Evolutionary conservation across 345 rosid genomes (phyloP).

Genomic region (Citrus unshiu): DNA sequence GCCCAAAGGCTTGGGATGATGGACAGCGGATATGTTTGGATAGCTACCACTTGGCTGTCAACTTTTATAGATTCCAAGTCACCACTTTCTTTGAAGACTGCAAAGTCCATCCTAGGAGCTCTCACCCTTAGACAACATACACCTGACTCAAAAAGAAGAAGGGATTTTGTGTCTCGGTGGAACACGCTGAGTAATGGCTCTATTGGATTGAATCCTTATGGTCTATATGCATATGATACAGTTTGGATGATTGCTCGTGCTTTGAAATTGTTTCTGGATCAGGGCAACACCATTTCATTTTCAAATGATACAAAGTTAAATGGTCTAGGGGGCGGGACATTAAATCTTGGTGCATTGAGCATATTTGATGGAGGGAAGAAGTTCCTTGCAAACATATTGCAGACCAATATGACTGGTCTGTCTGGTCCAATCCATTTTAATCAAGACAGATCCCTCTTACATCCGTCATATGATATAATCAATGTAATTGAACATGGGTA

Average conservation of each 20-base stretch:
- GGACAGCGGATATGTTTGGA: constrained; percentile 81
- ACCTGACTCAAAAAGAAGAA: constrained; percentile 56
- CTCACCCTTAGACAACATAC: constrained; percentile 73
- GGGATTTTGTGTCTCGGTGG: constrained; percentile 65
- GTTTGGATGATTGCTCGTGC: constrained; percentile 90
- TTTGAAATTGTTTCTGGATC: constrained; percentile 57
- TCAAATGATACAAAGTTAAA: constrained; percentile 52
- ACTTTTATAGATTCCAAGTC: constrained; percentile 63
- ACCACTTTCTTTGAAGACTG: constrained; percentile 24
- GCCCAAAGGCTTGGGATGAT: constrained; percentile 81
- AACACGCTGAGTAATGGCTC: constrained; percentile 62
- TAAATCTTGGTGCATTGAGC: constrained; percentile 73
- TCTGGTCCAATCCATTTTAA: constrained; percentile 61
- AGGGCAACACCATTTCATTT: constrained; percentile 67
- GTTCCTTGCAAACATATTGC: constrained; percentile 49
- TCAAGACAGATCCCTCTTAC: constrained; percentile 47
- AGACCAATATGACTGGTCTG: constrained; percentile 70
- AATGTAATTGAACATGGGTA: constrained; percentile 44
- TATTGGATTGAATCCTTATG: constrained; percentile 69
- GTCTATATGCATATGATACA: constrained; percentile 81
- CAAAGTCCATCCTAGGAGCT: constrained; percentile 50
- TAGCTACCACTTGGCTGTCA: constrained; percentile 78
- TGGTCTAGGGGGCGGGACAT: constrained; percentile 39
- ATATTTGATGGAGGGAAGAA: constrained; percentile 65
- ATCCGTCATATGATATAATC: constrained; percentile 73